These are phyloP conservation scores for Ceratobasidium sp. DNA, from an alignment of 1,284 basidiomycete genomes.

Conservation along the genomic window DNA sequence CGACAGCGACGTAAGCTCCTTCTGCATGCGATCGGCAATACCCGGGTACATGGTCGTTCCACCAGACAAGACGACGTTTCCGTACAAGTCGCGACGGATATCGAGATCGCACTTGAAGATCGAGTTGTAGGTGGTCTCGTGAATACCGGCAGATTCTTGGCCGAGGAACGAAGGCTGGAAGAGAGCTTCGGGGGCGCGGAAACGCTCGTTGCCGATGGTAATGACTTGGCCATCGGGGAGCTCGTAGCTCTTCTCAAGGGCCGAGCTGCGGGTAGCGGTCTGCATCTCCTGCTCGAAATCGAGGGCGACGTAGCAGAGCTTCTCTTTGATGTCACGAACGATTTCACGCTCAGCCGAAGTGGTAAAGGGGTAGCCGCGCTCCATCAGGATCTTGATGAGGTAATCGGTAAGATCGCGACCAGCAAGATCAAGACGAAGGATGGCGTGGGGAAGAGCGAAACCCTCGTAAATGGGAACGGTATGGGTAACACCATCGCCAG, in stretches of 20 bases:
- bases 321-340: constrained; percentile 78
- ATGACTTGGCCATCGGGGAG: constrained; percentile 77
- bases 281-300: constrained; percentile 79
- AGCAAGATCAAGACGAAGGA: constrained; percentile 72
- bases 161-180: constrained; percentile 76
- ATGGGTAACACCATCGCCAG: constrained; percentile 77
- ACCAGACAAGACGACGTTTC: constrained; percentile 75
- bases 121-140: constrained; percentile 77
- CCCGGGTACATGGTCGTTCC: constrained; percentile 77
- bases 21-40: constrained; percentile 77
- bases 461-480: constrained; percentile 78
- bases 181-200: constrained; percentile 74
- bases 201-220: constrained; percentile 76
- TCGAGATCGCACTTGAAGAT: constrained; percentile 78
- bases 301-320: constrained; percentile 76
- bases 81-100: constrained; percentile 63
- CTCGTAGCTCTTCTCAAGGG: constrained; percentile 77
- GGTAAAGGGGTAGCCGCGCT: constrained; percentile 76
- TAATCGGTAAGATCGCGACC: constrained; percentile 76
- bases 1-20: constrained; percentile 74
- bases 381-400: constrained; percentile 74
- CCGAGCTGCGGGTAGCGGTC: constrained; percentile 71
- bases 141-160: constrained; percentile 73
- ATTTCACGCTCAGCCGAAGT: constrained; percentile 73
- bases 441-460: constrained; percentile 75